These are phyloP conservation scores for Mycena filopes DNA, from an alignment of 768 basidiomycete genomes.

Conservation along the genomic window DNA sequence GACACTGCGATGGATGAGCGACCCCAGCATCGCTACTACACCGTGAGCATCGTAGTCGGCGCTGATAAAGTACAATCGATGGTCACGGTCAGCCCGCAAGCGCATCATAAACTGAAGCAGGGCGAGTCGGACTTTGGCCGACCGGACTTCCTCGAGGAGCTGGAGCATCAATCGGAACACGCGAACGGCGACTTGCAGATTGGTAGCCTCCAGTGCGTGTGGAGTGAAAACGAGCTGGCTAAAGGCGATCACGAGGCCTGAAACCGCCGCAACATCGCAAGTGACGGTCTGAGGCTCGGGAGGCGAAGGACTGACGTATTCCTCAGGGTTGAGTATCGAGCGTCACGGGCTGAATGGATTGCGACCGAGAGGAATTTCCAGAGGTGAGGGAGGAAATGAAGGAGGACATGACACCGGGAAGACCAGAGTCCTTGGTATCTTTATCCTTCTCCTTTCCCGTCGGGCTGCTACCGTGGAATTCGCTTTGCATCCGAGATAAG, in stretches of 20 bases:
- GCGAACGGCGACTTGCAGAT: constrained; percentile 62
- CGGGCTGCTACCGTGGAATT: constrained; percentile 46
- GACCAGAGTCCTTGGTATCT: constrained; percentile 40
- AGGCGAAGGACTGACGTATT: constrained; percentile 38
- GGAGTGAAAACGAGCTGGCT: constrained; percentile 78
- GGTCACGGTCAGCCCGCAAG: constrained; percentile 89
- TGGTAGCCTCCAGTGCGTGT: constrained; percentile 57
- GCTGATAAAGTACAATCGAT: constrained; percentile 79
- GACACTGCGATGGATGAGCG: constrained; percentile 67
- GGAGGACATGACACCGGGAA: constrained; percentile 71
- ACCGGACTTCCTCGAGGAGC: constrained; percentile 57
- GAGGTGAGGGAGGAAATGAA: constrained; percentile 70
- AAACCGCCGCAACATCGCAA: constrained; percentile 67
- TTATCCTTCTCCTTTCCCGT: constrained; percentile 55
- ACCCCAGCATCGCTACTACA: constrained; percentile 66
- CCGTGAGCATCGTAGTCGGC: constrained; percentile 66
- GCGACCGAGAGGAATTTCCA: constrained; percentile 64
- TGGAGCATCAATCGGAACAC: constrained; percentile 65
- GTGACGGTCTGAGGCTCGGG: constrained; percentile 45
- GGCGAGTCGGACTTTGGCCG: constrained; percentile 71
- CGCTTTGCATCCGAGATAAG: constrained; percentile 68
- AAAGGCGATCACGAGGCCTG: constrained; percentile 73
- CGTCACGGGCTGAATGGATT: constrained; percentile 59
- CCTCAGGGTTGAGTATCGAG: constrained; percentile 48
- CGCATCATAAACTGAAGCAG: constrained; percentile 90